phyloP scores from a whole-genome alignment of 1,284 basidiomycete species.

The Phlebopus sp. region DNA sequence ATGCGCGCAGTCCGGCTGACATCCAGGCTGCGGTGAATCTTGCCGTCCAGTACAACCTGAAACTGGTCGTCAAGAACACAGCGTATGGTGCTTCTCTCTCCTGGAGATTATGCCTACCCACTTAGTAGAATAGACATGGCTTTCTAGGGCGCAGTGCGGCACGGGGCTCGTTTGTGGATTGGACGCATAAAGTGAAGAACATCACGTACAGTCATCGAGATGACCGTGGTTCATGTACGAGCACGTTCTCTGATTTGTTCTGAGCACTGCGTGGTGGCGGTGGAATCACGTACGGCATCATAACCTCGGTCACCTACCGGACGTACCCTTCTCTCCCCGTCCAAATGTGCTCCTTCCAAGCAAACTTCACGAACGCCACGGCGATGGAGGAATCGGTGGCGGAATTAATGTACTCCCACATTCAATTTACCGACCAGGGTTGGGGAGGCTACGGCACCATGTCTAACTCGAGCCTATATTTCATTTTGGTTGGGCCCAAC shows the following conservation, averaged over 20 bases:
- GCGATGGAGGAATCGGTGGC: constrained; percentile 12
- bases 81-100: constrained; percentile 28
- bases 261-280: constrained; percentile 51
- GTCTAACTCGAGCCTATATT: constrained; percentile 8
- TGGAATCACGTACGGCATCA: constrained; percentile 31
- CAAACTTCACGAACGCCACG: constrained; percentile 24
- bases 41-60: constrained; percentile 15
- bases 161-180: constrained; percentile 36
- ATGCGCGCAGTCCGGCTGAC: constrained; percentile 32
- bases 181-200: constrained; percentile 40
- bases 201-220: constrained; percentile 33
- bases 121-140: constrained; percentile 28
- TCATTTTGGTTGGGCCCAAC: constrained; percentile 33
- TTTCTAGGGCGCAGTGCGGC: constrained; percentile 38
- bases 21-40: constrained; percentile 34
- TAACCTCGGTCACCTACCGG: constrained; percentile 12
- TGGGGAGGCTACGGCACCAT: constrained; percentile 19
- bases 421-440: constrained; percentile 16
- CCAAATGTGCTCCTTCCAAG: constrained; percentile 18
- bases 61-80: constrained; percentile 42
- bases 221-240: constrained; percentile 20
- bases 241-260: constrained; percentile 28
- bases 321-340: constrained; percentile 34
- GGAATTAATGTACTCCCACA: constrained; percentile 29
- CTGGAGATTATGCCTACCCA: not conserved